Percentiles rank a stretch among this genome's conserved stretches.
phyloP scores from a whole-genome alignment of 345 rosid genomes.

The Draba incana region DNA sequence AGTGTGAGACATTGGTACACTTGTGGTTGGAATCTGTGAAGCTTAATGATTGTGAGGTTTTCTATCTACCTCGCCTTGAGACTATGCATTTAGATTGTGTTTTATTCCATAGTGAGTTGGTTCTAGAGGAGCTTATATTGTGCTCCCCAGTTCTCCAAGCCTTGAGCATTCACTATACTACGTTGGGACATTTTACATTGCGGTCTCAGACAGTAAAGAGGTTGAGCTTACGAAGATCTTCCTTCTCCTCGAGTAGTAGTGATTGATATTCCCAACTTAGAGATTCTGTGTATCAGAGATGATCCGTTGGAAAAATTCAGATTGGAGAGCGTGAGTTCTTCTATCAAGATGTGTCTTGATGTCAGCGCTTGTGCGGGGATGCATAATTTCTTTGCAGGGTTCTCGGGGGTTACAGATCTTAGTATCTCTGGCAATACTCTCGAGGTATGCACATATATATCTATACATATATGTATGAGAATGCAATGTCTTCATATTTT shows the following conservation, averaged over 20 bases:
- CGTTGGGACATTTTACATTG: background rate
- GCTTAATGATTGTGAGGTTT: background rate
- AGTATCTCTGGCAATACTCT: background rate
- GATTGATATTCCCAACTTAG: conserved; percentile 1
- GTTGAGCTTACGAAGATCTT: background rate
- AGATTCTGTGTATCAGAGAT: too few relatives aligned
- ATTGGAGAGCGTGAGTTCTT: too few relatives aligned
- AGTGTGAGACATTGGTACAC: conserved; percentile 4
- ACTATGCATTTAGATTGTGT: background rate
- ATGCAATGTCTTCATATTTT: background rate
- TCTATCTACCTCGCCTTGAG: conserved; percentile 9
- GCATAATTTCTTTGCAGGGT: too few relatives aligned
- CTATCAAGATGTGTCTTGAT: background rate
- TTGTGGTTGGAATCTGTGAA: background rate
- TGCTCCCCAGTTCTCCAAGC: background rate
- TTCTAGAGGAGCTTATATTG: conserved; percentile 1
- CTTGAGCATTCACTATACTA: background rate
- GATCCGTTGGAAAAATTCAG: too few relatives aligned
- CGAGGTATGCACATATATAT: background rate
- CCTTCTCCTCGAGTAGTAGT: too few relatives aligned
- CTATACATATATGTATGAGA: background rate
- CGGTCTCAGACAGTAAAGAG: background rate
- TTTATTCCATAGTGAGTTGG: too few relatives aligned
- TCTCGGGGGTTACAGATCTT: background rate
- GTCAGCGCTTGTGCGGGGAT: too few relatives aligned